Evolutionary conservation across 352 stramenopile species (phyloP), one percentile per base, ranked within the genome.

Genomic region (Pythium folliculosum): DNA sequence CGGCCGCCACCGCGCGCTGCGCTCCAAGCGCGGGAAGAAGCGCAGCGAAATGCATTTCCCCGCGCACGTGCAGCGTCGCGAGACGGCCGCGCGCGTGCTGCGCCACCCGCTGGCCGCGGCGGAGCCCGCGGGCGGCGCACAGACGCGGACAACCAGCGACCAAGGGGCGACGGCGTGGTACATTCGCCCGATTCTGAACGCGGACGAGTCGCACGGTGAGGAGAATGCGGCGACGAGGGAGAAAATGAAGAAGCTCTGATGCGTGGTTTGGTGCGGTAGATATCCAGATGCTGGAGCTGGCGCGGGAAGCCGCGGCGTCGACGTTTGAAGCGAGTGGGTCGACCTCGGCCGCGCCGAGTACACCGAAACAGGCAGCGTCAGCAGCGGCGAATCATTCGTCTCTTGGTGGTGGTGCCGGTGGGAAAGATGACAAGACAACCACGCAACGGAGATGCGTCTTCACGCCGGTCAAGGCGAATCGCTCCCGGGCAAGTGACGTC

Each of bases 31-130:
- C n/a, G 76, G 67, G 8, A 67, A 64, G 23, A 69, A 74, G 55
- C 74, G 72, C 21, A 67, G 72, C 38, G 77, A 86, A 59, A 84
- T 83, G 77, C 68, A 80, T 40, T 87, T 90, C 35, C 77, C 81
- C 17, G 74, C 72, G 43, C 80, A 84, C 60, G 67, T 79, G 17
- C 76, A 85, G 64, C 72, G 19, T 2, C 38, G 62, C 53, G 60
- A 82, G 47, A 25, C 23, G 59, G 58, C 49, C 14, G 23, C 45
- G 62, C 56, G 21, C 56, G 48, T 51, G 71, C 66, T 10, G 52
- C 78, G 25, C 52, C 60, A 60, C 51, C 60, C 38, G 50, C 50
- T 67, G 8, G 38, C 40, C 27, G 35, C 23, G 14, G 12, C 60
- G 25, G 56, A 12, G 12, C 37, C 37, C 37, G 1, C 37, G 14